These are phyloP conservation scores for Colletotrichum simmondsii DNA, from an alignment of 2,329 filamentous ascomycete species.

Conservation along the genomic window DNA sequence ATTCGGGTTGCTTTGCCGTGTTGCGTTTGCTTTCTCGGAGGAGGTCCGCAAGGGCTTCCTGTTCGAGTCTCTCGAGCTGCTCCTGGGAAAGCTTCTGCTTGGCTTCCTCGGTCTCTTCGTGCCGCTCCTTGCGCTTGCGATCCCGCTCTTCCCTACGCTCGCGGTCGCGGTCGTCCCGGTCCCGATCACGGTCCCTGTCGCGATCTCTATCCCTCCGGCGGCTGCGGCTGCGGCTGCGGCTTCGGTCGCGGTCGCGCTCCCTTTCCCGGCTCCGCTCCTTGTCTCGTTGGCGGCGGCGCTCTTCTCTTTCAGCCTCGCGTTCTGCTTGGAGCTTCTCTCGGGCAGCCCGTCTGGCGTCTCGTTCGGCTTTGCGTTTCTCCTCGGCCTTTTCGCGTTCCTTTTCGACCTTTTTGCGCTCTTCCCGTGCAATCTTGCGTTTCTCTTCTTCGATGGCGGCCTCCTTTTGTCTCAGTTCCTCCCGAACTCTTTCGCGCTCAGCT, in stretches of 20 bases:
- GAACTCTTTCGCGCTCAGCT: slow-evolving; percentile 69
- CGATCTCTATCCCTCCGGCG: slow-evolving; percentile 39
- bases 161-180: slow-evolving; percentile 43
- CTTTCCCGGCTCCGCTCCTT: slow-evolving; percentile 52
- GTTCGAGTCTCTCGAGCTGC: slow-evolving; percentile 67
- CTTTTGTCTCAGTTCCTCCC: slow-evolving; percentile 68
- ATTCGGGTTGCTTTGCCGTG: slow-evolving; percentile 59
- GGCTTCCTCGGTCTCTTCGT: slow-evolving; percentile 54
- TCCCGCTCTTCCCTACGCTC: slow-evolving; percentile 41
- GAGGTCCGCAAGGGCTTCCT: slow-evolving; percentile 67
- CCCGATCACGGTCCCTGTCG: slow-evolving; percentile 45
- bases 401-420: slow-evolving; percentile 64
- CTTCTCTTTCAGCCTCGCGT: slow-evolving; percentile 65
- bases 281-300: slow-evolving; percentile 58
- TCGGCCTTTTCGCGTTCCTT: slow-evolving; percentile 61
- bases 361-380: slow-evolving; percentile 59
- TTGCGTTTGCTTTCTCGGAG: slow-evolving; percentile 68
- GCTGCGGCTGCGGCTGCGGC: slow-evolving; percentile 39
- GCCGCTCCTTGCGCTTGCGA: slow-evolving; percentile 49
- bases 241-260: slow-evolving; percentile 48
- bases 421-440: slow-evolving; percentile 66
- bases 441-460: slow-evolving; percentile 72
- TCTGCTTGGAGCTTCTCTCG: slow-evolving; percentile 51
- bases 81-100: slow-evolving; percentile 68
- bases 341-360: slow-evolving; percentile 60